Evolutionary conservation across 306 rosid genomes (phyloP), one percentile per base, ranked within the genome.

Genomic region (Lupinus albus): DNA sequence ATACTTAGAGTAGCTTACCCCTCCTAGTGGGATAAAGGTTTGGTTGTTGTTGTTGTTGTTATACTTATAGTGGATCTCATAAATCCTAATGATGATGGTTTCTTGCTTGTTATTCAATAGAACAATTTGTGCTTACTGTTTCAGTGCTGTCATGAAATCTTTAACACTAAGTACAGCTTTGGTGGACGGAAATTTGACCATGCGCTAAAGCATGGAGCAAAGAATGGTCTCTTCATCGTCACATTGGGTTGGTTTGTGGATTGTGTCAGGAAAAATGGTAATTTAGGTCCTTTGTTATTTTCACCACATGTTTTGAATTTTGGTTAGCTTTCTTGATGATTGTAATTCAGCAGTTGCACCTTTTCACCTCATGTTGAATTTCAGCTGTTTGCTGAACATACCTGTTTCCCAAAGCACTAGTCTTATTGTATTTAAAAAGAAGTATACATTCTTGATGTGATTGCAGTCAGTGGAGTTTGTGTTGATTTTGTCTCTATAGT

Each of bases 211-310:
- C 95, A 94, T 46, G 99, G 99, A 78, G 68, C 85, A 12, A 85
- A 62, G 81, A 90, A 78, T 66, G 87, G 97, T 55, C 95, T 90
- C 50, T 86, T 76, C 61, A 59, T 85, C 68, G 97, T 94, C 74
- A 81, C 96, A 9, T 80, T 94, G 73, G 97, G 99, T 77, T 94
- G 97, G 99, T 94, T 94, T 78, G 99, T 94, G 57, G 96, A 90
- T 61, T 86, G 99, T 52, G 97, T 85, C 39, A 77, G 81, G 86
- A 90, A 84, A 84, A 88, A 85, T 75, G 95, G 99, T 94, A 68
- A 64, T 42, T 69, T 36, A 63, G 57, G 74, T 68, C 60, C 28
- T 72, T 48, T 41, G 41, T 14, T 62, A 20, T 50, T 68, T 15
- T 46, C 2, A 35, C 45, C 42, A 61, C 53, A 3, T 32, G 28